phyloP scores from a whole-genome alignment of 345 rosid genomes.

The Schrenkiella parvula region DNA sequence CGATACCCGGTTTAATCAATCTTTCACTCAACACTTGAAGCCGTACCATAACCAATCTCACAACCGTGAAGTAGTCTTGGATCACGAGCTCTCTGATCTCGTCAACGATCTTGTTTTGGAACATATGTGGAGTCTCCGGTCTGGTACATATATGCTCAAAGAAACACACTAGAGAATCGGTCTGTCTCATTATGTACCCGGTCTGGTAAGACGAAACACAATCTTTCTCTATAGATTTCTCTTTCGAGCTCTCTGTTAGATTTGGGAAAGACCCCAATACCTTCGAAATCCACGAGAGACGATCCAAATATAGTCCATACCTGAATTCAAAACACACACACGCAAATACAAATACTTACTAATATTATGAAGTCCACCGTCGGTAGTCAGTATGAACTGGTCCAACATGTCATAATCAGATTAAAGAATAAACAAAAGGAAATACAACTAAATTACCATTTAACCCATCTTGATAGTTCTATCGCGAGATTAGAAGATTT shows the following conservation, averaged over 20 bases:
- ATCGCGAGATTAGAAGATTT: constrained; percentile 37
- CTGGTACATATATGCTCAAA: constrained; percentile 51
- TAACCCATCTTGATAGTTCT: constrained; percentile 74
- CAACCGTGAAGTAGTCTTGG: constrained; percentile 51
- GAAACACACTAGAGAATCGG: constrained; percentile 47
- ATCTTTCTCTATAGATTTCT: constrained; percentile 46
- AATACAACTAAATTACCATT: constrained; percentile 46
- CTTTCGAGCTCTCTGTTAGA: constrained; percentile 39
- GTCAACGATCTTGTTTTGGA: constrained; percentile 42
- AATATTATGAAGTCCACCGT: neutral
- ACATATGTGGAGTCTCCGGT: constrained; percentile 37
- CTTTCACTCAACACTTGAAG: constrained; percentile 54
- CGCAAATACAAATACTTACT: neutral
- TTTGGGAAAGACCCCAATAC: constrained; percentile 53
- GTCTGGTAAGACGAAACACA: constrained; percentile 43
- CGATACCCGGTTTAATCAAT: constrained; percentile 41
- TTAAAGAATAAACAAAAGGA: neutral
- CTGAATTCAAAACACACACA: constrained; percentile 26
- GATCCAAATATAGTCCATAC: constrained; percentile 66
- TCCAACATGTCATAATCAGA: constrained; percentile 1
- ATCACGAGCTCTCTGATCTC: constrained; percentile 44
- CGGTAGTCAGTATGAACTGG: constrained; percentile 2
- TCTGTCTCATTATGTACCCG: constrained; percentile 47
- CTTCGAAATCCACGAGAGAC: constrained; percentile 46
- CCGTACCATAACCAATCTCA: constrained; percentile 44